Base-by-base conservation (phyloP, 2,329 filamentous ascomycete species). In the Sclerotiophoma versabilis region DNA sequence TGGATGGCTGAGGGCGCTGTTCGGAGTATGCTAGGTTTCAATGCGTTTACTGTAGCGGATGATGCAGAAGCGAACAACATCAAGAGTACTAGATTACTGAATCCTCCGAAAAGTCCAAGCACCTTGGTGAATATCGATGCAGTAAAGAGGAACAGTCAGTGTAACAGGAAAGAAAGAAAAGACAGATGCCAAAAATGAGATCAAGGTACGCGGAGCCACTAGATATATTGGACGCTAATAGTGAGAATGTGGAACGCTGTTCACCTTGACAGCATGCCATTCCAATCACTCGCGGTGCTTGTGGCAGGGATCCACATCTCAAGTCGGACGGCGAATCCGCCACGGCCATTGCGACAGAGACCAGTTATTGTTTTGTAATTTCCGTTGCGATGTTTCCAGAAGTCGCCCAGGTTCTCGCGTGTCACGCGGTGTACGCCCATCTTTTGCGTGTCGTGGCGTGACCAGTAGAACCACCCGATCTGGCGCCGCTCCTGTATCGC, bases 231-330 rank as follows among this genome's bases (percentile, higher is more conserved):
- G 39, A 32, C 39, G 26, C 19, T 33, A 41, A 22, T 22, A 34
- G 6, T 20, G 26, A 3, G 20, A 1, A 9, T 11, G 22, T 2
- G 19, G 17, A 2, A 23, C 7, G 2, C 11, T 22, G 6, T 4
- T 26, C 14, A 43, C 15, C 25, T 22, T 11, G 17, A 47, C 5
- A 53, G 12, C 44, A 49, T 44, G 2, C 38, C 33, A 8, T 48
- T 54, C 30, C 49, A 48, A 14, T 12, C 33, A 29, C 39, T 34
- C 2, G 2, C 14, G 4, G 23, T 22, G 5, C 25, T 11, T 7
- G 39, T 45, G 0, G 78, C 17, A 3, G 55, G 42, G 5, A 61
- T 41, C 59, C 63, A 63, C 56, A 62, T 63, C 5, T 60, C 58
- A 1, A 57, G 45, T 43, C 58, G 54, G 8, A 61, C 39, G 5